phyloP scores from a whole-genome alignment of 495 filamentous ascomycete genomes.

The Opeltia flavorubescens region DNA sequence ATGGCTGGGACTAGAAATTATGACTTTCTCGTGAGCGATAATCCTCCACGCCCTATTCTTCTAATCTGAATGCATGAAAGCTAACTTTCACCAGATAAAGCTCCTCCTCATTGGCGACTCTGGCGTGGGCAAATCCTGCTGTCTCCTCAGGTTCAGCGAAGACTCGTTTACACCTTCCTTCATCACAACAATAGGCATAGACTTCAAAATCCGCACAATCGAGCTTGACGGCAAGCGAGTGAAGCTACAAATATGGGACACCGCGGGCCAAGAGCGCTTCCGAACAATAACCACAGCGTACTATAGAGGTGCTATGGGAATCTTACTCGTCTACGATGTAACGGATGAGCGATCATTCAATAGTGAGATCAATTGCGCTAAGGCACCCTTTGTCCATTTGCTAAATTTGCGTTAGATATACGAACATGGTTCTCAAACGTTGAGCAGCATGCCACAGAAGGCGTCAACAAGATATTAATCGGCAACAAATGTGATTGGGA shows the following conservation, averaged over 20 bases:
- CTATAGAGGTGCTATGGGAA: slow-evolving; percentile 96
- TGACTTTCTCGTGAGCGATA: slow-evolving; percentile 71
- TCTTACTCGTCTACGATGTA: slow-evolving; percentile 95
- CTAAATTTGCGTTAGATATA: slow-evolving; percentile 52
- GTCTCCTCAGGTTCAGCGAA: slow-evolving; percentile 93
- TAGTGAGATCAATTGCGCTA: slow-evolving; percentile 44
- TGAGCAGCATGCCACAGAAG: slow-evolving; percentile 96
- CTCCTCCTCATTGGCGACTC: slow-evolving; percentile 96
- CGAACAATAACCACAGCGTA: slow-evolving; percentile 98
- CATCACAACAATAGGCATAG: slow-evolving; percentile 98
- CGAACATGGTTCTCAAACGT: slow-evolving; percentile 99
- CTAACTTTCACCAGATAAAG: slow-evolving; percentile 61
- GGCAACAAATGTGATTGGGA: slow-evolving; percentile 99
- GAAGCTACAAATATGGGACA: slow-evolving; percentile 99
- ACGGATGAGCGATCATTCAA: slow-evolving; percentile 96
- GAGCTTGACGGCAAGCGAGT: slow-evolving; percentile 96
- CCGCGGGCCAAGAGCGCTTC: slow-evolving; percentile 94
- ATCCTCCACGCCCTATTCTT: not conserved
- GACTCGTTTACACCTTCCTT: slow-evolving; percentile 97
- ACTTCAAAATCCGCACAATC: slow-evolving; percentile 99
- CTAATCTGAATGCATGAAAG: slow-evolving; percentile 1
- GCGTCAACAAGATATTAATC: slow-evolving; percentile 98
- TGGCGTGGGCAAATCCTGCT: slow-evolving; percentile 97
- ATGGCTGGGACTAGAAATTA: slow-evolving; percentile 98
- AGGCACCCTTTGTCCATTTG: not conserved